Base-by-base conservation (phyloP, 2,329 filamentous ascomycete genomes). In the Berkeleyomyces rouxiae region DNA sequence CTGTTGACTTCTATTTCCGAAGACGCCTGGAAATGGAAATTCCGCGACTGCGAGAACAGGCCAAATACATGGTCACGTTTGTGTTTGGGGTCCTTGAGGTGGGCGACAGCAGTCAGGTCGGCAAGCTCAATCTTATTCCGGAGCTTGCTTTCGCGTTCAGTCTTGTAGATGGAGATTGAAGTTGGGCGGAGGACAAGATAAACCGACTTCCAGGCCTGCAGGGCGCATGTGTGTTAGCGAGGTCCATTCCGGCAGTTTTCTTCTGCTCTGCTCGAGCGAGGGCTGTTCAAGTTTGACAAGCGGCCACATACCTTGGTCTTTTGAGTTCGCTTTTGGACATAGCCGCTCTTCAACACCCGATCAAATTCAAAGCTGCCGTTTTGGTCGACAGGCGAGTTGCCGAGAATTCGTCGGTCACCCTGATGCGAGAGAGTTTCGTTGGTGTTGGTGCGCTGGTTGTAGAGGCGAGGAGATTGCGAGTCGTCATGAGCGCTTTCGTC, bases 351-450 rank as follows among this genome's bases (percentile, higher is more conserved):
- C 72, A 97, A 81, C 62, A 97, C 88, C 59, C 90, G 86, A 73
- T 99, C 93, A 70, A 95, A 95, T 70, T 93, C 91, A 72, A 96
- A 99, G 73, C 90, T 93, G 66, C 93, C 93, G 73, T 95, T 91
- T 73, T 95, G 86, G 71, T 92, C 95, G 67, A 97, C 90, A 3
- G 90, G 89, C 39, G 89, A 93, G 13, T 84, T 79, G 67, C 87
- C 83, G 51, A 86, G 71, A 36, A 72, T 69, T 7, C 53, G 47
- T 33, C 61, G 49, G 11, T 62, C 60, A 4, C 57, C 58, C 9
- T 39, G 46, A 4, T 49, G 47, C 13, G 63, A 61, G 23, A 49
- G 40, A 31, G 40, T 62, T 13, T 44, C 58, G 36, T 51, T 47
- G 7, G 59, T 51, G 40, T 59, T 47, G 43, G 31, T 36, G n/a